These are phyloP conservation scores for Isabelozyma gotoi DNA, from an alignment of 805 yeast species.

Conservation along the genomic window DNA sequence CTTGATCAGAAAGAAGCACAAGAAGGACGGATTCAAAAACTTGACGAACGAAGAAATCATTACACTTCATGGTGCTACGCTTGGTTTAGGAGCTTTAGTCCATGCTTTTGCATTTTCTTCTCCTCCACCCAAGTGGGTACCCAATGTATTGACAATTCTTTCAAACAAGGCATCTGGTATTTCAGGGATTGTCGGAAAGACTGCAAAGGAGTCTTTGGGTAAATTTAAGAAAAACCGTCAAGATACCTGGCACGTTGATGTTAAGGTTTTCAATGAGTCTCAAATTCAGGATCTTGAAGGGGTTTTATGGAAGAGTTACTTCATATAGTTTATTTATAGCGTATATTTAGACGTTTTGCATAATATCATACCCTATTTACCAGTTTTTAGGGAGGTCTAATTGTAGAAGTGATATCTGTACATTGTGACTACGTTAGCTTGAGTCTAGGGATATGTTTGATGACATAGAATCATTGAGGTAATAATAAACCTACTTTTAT, in stretches of 20 bases:
- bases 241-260: conserved; percentile 95
- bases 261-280: conserved; percentile 66
- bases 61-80: conserved; percentile 75
- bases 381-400: too few species aligned
- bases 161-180: conserved; percentile 72
- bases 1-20: conserved; percentile 44
- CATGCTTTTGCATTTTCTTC: conserved; percentile 87
- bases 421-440: too few species aligned
- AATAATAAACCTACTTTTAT: too few species aligned
- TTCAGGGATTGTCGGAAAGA: conserved; percentile 75
- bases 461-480: too few species aligned
- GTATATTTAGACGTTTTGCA: background rate
- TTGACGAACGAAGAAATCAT: conserved; percentile 42
- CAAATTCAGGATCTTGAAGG: conserved; percentile 93
- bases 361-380: background rate
- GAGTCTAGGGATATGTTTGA: too few species aligned
- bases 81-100: conserved; percentile 86
- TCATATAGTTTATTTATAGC: conserved; percentile 48
- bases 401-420: too few species aligned
- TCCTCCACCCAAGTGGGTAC: conserved; percentile 92
- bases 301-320: conserved; percentile 88
- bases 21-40: conserved; percentile 33
- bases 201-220: conserved; percentile 79
- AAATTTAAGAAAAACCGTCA: conserved; percentile 88
- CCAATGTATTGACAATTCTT: conserved; percentile 63